Conservation (phyloP, 306 rosid species). For the Sesbania bispinosa region DNA sequence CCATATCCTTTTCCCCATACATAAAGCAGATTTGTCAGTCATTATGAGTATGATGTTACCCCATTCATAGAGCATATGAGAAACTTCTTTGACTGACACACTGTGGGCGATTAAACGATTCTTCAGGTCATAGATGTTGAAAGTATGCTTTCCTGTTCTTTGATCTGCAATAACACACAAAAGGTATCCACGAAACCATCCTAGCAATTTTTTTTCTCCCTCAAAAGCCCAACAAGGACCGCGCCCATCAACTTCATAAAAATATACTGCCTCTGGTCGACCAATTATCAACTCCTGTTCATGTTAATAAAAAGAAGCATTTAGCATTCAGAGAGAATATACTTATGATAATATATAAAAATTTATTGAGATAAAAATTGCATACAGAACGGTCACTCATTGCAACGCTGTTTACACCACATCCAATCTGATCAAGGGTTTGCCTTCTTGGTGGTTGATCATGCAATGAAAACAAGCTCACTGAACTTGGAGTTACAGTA, state of each 20-base stretch:
- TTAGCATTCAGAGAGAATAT: conserved; percentile 23
- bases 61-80: conserved; percentile 98
- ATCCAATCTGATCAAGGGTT: conserved; percentile 95
- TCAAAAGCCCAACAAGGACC: conserved; percentile 99
- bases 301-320: conserved; percentile 19
- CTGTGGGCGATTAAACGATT: conserved; percentile 93
- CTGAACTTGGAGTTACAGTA: conserved; percentile 84
- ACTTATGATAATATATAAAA: background rate
- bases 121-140: conserved; percentile 91
- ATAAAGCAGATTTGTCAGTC: conserved; percentile 83
- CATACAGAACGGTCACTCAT: conserved; percentile 95
- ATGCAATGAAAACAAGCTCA: conserved; percentile 75
- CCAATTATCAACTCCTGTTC: conserved; percentile 86
- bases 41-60: conserved; percentile 87
- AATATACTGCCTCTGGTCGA: conserved; percentile 91
- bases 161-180: conserved; percentile 89
- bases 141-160: conserved; percentile 72
- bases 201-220: conserved; percentile 89
- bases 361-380: conserved; percentile 11
- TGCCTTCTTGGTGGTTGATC: conserved; percentile 81
- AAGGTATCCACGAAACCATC: conserved; percentile 99
- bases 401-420: conserved; percentile 61
- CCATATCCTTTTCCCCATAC: conserved; percentile 99
- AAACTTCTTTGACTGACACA: conserved; percentile 70
- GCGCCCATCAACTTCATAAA: conserved; percentile 98